Evolutionary conservation across 139 green algal species (phyloP).

Genomic region (Nannochloris sp.): DNA sequence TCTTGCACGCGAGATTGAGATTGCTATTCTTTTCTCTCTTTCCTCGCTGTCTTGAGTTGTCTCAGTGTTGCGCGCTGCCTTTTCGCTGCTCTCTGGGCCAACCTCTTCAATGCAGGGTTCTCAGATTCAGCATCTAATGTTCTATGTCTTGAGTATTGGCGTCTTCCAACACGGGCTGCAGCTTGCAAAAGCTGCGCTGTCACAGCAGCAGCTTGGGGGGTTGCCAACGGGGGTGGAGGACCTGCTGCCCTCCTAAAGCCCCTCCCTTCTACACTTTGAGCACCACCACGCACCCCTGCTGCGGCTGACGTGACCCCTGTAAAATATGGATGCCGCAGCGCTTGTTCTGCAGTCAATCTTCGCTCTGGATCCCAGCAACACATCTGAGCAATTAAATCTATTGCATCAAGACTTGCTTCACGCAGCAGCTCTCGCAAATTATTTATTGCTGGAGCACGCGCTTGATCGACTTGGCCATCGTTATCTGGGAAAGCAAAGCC

Average conservation of each 20-base stretch:
- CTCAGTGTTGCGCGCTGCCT: not conserved
- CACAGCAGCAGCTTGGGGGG: no score
- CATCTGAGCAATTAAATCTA: conserved; percentile 79
- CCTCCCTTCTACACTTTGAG: no score
- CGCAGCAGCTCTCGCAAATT: conserved; percentile 65
- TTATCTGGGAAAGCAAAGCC: conserved; percentile 52
- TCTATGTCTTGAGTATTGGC: not conserved
- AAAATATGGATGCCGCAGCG: conserved; percentile 81
- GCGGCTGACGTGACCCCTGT: no score
- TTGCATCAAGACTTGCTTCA: conserved; percentile 65
- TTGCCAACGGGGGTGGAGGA: no score
- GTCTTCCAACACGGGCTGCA: not conserved
- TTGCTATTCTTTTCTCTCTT: not conserved
- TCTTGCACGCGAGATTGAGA: no score
- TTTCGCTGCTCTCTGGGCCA: not conserved
- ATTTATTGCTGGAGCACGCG: conserved; percentile 54
- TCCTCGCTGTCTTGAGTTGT: not conserved
- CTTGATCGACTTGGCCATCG: no score
- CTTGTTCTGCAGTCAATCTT: conserved; percentile 75
- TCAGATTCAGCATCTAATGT: not conserved
- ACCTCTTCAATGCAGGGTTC: not conserved
- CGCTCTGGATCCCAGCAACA: conserved; percentile 77
- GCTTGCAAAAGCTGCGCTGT: no score
- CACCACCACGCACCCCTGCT: no score
- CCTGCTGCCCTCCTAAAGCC: no score